A percentile compares a stretch with the other conserved stretches of the same genome.
Conservation (phyloP, 1,139 yeast species). For the Taphrina flavorubra region DNA sequence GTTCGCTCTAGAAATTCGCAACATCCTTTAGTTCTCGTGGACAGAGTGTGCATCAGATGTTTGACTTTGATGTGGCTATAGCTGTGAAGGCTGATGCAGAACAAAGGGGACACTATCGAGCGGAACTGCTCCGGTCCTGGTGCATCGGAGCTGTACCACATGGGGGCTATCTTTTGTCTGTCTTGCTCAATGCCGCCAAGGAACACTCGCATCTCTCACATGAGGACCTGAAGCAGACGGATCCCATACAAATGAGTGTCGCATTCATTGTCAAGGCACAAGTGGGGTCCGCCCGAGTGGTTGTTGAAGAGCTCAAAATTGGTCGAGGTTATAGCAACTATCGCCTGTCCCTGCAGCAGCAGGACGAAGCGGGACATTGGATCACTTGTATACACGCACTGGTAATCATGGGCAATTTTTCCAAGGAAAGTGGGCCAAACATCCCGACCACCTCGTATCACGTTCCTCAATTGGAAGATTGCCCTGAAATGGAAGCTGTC, state of each 20-base stretch:
- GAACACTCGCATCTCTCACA: constrained; percentile 19
- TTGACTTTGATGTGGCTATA: constrained; percentile 23
- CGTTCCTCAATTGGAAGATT: constrained; percentile 14
- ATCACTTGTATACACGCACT: constrained; percentile 30
- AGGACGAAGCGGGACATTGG: constrained; percentile 30
- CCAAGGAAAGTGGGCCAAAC: constrained; percentile 23
- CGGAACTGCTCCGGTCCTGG: constrained; percentile 16
- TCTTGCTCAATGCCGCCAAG: constrained; percentile 34
- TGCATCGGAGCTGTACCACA: constrained; percentile 39
- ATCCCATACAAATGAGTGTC: constrained; percentile 33
- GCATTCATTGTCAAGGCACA: constrained; percentile 34
- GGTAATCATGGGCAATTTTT: constrained; percentile 31
- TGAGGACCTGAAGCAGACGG: constrained; percentile 23
- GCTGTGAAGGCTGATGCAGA: background rate
- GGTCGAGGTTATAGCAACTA: constrained; percentile 39
- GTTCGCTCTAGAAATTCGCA: too few species aligned
- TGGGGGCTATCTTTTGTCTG: constrained; percentile 38
- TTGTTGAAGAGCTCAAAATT: constrained; percentile 28
- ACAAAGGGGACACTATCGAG: constrained; percentile 1
- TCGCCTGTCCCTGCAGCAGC: constrained; percentile 27
- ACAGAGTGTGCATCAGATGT: constrained; percentile 4
- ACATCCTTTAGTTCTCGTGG: too few species aligned
- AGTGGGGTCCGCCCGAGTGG: constrained; percentile 25
- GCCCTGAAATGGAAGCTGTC: constrained; percentile 9
- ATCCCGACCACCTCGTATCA: constrained; percentile 17